Percentiles rank a stretch among this genome's conserved stretches.
phyloP scores from a whole-genome alignment of 2,329 filamentous ascomycete species.

The Verticillium nonalfalfae region DNA sequence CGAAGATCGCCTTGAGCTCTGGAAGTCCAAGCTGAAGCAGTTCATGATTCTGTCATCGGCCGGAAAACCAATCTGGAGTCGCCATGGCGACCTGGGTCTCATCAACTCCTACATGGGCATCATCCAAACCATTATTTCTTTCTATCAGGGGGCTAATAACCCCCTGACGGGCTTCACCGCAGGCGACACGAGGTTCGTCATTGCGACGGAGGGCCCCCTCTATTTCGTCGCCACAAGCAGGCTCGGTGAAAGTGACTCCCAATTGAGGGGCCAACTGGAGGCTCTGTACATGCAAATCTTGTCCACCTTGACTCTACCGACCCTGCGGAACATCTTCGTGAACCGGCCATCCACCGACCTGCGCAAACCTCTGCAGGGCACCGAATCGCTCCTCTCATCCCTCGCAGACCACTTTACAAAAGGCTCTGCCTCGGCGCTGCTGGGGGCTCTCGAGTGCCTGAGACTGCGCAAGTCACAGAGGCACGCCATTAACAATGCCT shows the following conservation, averaged over 20 bases:
- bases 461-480: slow-evolving; percentile 84
- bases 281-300: slow-evolving; percentile 97
- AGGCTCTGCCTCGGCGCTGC: slow-evolving; percentile 80
- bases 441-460: slow-evolving; percentile 91
- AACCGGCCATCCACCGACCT: slow-evolving; percentile 91
- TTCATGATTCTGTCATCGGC: slow-evolving; percentile 95
- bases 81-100: slow-evolving; percentile 83
- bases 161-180: slow-evolving; percentile 78
- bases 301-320: slow-evolving; percentile 87
- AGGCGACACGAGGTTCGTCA: slow-evolving; percentile 78
- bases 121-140: slow-evolving; percentile 95
- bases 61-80: slow-evolving; percentile 94
- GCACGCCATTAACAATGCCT: slow-evolving; percentile 76
- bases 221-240: slow-evolving; percentile 92
- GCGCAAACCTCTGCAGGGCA: slow-evolving; percentile 82
- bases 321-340: slow-evolving; percentile 78
- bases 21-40: slow-evolving; percentile 93
- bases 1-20: slow-evolving; percentile 60
- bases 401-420: slow-evolving; percentile 91
- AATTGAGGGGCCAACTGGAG: slow-evolving; percentile 82
- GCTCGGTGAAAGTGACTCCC: slow-evolving; percentile 84
- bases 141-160: slow-evolving; percentile 78
- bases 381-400: slow-evolving; percentile 83
- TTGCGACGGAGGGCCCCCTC: slow-evolving; percentile 77
- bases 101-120: slow-evolving; percentile 94